Base-by-base conservation (phyloP, 208 protist species). In the Phytomonas sp. region DNA sequence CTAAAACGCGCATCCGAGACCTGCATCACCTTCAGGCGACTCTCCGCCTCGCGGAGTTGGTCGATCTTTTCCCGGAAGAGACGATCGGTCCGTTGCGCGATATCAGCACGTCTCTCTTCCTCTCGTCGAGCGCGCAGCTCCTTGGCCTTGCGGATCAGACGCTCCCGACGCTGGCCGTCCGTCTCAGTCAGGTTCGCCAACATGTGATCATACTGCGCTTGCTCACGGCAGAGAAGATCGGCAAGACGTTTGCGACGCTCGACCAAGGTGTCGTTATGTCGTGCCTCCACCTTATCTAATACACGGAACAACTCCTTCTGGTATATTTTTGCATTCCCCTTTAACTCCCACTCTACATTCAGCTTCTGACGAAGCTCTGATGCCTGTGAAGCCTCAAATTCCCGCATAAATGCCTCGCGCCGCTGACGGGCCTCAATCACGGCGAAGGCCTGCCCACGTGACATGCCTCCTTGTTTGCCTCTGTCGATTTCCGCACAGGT, bases 1-100 rank as follows among this genome's bases (percentile, higher is more conserved):
- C 86, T 74, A 66, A 79, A 89, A 62, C 88, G 87, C 11, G 72
- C 82, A 67, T 93, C 86, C 0, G 90, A 68, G 11, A 91, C 79
- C 75, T 95, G 90, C 90, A 95, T 90, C 60, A 89, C 81, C 66
- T 88, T 91, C 37, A 95, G 77, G 0, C 87, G 85, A 71, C 87
- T 93, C 82, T 95, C 87, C 36, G 90, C 90, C 72, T 88, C 80
- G 0, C 90, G 85, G 36, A 95, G 79, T 26, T 68, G 76, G 70
- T 92, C 90, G 51, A 92, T 93, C 46, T 85, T 82, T 28, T 92
- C 85, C 15, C 87, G 85, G 68, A 95, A 92, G 33, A 92, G 76
- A 9, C 83, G 83, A 46, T 93, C 82, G 34, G 91, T 71, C 9
- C 84, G 77, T n/a, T 76, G 76, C 34, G 75, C 74, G 59, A 60